phyloP scores from a whole-genome alignment of 805 yeast genomes.

The Ogataea salicorniae region DNA sequence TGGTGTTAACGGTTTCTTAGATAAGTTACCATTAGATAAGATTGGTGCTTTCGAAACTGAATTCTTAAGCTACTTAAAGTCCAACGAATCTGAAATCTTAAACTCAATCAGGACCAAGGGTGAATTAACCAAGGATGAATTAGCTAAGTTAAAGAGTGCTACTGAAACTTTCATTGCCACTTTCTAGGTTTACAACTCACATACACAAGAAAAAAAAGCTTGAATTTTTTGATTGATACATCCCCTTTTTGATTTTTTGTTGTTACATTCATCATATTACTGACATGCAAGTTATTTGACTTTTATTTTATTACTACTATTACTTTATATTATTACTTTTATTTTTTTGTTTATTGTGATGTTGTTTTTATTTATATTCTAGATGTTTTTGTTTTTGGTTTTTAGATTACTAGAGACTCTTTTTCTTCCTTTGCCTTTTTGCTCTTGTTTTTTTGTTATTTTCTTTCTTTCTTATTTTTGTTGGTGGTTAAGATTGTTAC shows the following conservation, averaged over 20 bases:
- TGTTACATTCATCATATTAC: background rate
- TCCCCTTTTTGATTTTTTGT: conserved; percentile 4
- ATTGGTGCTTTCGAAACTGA: conserved; percentile 88
- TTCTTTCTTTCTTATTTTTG: background rate
- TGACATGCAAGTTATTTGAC: conserved; percentile 1
- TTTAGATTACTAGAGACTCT: background rate
- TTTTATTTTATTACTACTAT: background rate
- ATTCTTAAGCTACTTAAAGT: conserved; percentile 86
- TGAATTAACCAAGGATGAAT: conserved; percentile 80
- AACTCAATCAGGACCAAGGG: conserved; percentile 84
- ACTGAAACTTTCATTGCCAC: conserved; percentile 92
- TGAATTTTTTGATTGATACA: conserved; percentile 9
- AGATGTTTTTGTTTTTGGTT: conserved; percentile 2
- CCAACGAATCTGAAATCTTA: conserved; percentile 82
- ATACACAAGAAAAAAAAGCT: background rate
- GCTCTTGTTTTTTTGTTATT: background rate
- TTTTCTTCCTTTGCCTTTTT: background rate
- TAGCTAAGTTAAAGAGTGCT: conserved; percentile 83
- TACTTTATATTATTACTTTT: background rate
- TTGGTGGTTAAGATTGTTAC: background rate
- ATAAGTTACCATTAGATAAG: conserved; percentile 75
- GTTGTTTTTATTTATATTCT: conserved; percentile 18
- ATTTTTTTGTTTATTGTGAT: conserved; percentile 7
- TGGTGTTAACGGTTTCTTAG: conserved; percentile 99
- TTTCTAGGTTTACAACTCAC: conserved; percentile 43